phyloP scores from a whole-genome alignment of 352 stramenopile species.

The Pythium rishiriense region DNA sequence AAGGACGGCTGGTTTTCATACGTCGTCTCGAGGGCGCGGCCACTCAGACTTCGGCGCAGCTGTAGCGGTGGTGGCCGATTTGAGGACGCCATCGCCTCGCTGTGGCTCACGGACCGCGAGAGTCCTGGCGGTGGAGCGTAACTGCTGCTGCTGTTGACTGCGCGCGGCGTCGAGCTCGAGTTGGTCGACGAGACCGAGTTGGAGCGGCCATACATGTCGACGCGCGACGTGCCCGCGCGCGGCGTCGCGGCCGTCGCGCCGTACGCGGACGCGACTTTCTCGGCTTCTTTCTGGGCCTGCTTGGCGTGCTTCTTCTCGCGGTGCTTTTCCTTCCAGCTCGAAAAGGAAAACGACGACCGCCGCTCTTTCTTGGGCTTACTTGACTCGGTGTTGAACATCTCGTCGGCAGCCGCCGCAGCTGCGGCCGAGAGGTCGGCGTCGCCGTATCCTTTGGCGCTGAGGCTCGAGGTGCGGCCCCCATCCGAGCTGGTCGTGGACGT shows the following conservation, averaged over 20 bases:
- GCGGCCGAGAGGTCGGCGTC: slow-evolving; percentile 26
- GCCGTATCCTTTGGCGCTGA: slow-evolving; percentile 22
- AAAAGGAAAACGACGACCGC: slow-evolving; percentile 33
- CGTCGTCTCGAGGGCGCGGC: slow-evolving; percentile 13
- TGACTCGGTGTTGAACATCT: slow-evolving; percentile 19
- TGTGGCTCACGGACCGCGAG: slow-evolving; percentile 14
- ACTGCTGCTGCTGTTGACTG: not conserved
- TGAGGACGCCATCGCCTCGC: not conserved
- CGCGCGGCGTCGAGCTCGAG: slow-evolving; percentile 2
- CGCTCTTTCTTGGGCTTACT: slow-evolving; percentile 26
- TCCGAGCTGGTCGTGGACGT: slow-evolving; percentile 13
- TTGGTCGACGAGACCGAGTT: slow-evolving; percentile 18
- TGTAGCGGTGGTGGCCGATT: slow-evolving; percentile 1
- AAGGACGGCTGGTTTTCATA: not conserved
- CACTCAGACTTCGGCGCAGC: slow-evolving; percentile 17
- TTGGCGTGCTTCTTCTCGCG: slow-evolving; percentile 29
- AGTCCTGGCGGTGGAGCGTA: slow-evolving; percentile 1
- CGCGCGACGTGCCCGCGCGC: slow-evolving; percentile 2
- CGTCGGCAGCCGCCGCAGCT: slow-evolving; percentile 24
- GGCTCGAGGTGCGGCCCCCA: slow-evolving; percentile 15
- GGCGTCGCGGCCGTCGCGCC: slow-evolving; percentile 24
- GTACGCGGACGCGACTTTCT: slow-evolving; percentile 21
- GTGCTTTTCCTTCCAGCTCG: slow-evolving; percentile 33
- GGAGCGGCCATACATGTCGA: slow-evolving; percentile 16
- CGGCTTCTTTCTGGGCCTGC: slow-evolving; percentile 25